phyloP scores from a whole-genome alignment of 2,329 filamentous ascomycete genomes.

The Nectriaceae sp. region DNA sequence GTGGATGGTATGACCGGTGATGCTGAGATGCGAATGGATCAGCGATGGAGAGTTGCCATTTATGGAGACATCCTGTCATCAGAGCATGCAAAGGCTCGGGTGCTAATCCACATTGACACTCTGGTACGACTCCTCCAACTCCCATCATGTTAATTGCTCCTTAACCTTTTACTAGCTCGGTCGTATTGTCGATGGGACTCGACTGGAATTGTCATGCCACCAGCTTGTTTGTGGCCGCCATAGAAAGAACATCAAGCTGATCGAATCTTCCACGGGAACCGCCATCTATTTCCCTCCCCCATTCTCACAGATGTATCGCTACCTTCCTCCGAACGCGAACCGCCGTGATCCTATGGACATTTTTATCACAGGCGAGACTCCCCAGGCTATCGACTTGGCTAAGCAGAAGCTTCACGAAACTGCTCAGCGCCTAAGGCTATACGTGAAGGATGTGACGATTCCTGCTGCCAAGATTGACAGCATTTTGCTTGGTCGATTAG shows the following conservation, averaged over 20 bases:
- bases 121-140: slow-evolving; percentile 56
- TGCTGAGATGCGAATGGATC: slow-evolving; percentile 81
- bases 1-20: slow-evolving; percentile 75
- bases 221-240: slow-evolving; percentile 91
- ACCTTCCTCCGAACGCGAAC: slow-evolving; percentile 78
- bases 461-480: slow-evolving; percentile 92
- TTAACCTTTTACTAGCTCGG: slow-evolving; percentile 56
- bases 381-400: slow-evolving; percentile 81
- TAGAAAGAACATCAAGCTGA: slow-evolving; percentile 95
- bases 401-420: slow-evolving; percentile 91
- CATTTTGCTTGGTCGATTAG: slow-evolving; percentile 84
- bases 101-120: slow-evolving; percentile 96
- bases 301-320: slow-evolving; percentile 89
- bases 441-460: slow-evolving; percentile 89
- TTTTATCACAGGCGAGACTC: slow-evolving; percentile 89
- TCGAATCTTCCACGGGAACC: slow-evolving; percentile 92
- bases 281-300: slow-evolving; percentile 98
- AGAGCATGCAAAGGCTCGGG: slow-evolving; percentile 94
- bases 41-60: slow-evolving; percentile 88
- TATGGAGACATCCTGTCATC: slow-evolving; percentile 94
- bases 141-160: neutral
- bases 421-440: slow-evolving; percentile 77
- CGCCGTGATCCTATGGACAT: slow-evolving; percentile 86
- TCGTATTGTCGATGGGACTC: slow-evolving; percentile 74
- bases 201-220: slow-evolving; percentile 84